Evolutionary conservation across 2,329 filamentous ascomycete genomes (phyloP).

Genomic region (Talaromyces sp.): DNA sequence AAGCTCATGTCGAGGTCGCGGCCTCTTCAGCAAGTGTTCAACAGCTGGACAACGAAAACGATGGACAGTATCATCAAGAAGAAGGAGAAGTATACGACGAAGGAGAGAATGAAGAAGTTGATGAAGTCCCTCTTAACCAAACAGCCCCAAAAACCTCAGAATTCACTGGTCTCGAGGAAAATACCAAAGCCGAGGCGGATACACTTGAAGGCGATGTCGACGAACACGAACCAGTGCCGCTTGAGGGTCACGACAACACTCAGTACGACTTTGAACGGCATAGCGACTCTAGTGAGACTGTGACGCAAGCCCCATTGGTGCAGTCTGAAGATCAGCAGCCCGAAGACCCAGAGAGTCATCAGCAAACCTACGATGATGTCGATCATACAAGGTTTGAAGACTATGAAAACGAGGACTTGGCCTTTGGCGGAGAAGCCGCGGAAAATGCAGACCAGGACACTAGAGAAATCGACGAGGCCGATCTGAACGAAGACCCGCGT

Average conservation of each 20-base stretch:
- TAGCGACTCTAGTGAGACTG: constrained; percentile 26
- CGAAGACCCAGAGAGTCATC: constrained; percentile 3
- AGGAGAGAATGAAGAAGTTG: constrained; percentile 6
- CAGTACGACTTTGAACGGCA: constrained; percentile 25
- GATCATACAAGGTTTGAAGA: constrained; percentile 1
- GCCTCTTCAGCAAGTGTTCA: background rate
- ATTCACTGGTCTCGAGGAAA: background rate
- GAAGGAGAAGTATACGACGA: constrained; percentile 16
- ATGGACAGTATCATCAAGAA: constrained; percentile 13
- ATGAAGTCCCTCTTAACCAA: background rate
- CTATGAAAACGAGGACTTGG: constrained; percentile 3
- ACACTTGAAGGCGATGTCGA: background rate
- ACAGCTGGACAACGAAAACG: background rate
- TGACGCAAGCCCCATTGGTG: constrained; percentile 17
- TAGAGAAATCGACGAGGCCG: background rate
- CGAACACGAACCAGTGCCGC: background rate
- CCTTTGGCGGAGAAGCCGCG: background rate
- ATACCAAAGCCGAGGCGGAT: constrained; percentile 5
- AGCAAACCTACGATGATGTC: constrained; percentile 2
- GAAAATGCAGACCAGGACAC: background rate
- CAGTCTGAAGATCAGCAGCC: constrained; percentile 15
- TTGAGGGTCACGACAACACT: constrained; percentile 13
- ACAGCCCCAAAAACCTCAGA: background rate
- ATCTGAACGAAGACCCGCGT: background rate
- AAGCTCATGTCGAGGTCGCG: constrained; percentile 13